A percentile compares a stretch with the other conserved stretches of the same genome.
These are phyloP conservation scores for Fusarium sp. DNA, from an alignment of 2,329 filamentous ascomycete species.

Conservation along the genomic window DNA sequence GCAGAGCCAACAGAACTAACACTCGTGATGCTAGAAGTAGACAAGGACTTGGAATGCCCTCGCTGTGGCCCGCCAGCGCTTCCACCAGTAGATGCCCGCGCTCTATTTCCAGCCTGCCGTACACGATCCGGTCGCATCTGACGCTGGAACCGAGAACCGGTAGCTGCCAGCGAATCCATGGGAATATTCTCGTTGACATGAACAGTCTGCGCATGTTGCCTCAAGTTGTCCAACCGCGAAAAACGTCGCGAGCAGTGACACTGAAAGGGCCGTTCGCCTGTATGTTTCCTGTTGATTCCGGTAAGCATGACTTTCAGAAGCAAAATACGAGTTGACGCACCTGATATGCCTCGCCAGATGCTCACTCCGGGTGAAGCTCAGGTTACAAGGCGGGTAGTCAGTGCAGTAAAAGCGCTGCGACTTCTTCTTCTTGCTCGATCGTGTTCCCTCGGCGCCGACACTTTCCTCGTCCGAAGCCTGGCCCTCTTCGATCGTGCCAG, in stretches of 20 bases:
- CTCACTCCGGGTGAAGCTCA: conserved; percentile 96
- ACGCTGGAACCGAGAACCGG: conserved; percentile 89
- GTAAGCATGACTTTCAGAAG: conserved; percentile 10
- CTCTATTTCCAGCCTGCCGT: conserved; percentile 77
- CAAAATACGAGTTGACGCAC: conserved; percentile 56
- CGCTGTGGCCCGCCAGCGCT: conserved; percentile 77
- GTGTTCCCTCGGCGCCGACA: conserved; percentile 71
- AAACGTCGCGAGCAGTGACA: conserved; percentile 96
- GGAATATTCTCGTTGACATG: conserved; percentile 98
- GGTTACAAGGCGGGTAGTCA: conserved; percentile 90
- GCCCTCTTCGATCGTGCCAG: conserved; percentile 59
- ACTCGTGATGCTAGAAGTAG: conserved; percentile 86
- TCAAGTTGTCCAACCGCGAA: conserved; percentile 91
- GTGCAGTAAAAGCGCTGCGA: conserved; percentile 96
- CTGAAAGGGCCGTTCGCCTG: conserved; percentile 94
- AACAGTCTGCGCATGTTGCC: conserved; percentile 97
- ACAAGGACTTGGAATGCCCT: conserved; percentile 87
- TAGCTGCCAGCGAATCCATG: conserved; percentile 90
- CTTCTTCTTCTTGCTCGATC: conserved; percentile 93
- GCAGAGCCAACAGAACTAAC: conserved; percentile 75
- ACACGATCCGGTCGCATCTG: conserved; percentile 91
- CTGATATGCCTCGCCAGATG: conserved; percentile 95
- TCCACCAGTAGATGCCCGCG: conserved; percentile 81
- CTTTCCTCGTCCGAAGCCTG: conserved; percentile 74
- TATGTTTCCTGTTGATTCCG: conserved; percentile 80